Base-by-base conservation (phyloP, 352 stramenopile genomes). In the Pythium guiyangense region DNA sequence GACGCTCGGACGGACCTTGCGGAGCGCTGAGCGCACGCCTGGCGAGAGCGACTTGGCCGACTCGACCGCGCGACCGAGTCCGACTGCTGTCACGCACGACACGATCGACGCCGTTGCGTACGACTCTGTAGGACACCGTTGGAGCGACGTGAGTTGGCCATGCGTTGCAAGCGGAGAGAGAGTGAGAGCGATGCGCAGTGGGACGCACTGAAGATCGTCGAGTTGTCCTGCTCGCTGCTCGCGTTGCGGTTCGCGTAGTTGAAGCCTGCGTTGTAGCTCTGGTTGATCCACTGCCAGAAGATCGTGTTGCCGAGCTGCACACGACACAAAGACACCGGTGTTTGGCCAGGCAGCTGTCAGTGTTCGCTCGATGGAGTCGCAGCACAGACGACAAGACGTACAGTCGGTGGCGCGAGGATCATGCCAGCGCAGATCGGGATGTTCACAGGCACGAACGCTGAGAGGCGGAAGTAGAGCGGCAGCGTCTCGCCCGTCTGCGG, bases 161-260 rank as follows among this genome's bases (percentile, higher is more conserved):
- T n/a, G n/a, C n/a, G n/a, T n/a, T n/a, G n/a, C n/a, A n/a, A n/a
- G n/a, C n/a, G n/a, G 35, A 45, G 0, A 12, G 10, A 45, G 10
- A 17, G 52, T 15, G 46, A 54, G 6, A 50, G 56, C 51, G 5
- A 37, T 6, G 47, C n/a, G 57, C 31, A 34, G 15, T 52, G 6
- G 6, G 17, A 70, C 77, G 59, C 70, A 91, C 84, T 93, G 44
- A 90, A 52, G 62, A 93, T 90, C 25, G 77, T 83, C 35, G 66
- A 69, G 52, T 66, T 90, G 59, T 90, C 78, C 53, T 93, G 80
- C 40, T 89, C 80, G 54, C 79, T 87, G 54, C 78, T 92, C 26
- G 83, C 84, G 51, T 91, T 93, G 57, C 86, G 80, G 66, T 96
- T 96, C 31, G 86, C 80, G 64, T 93, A 96, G 76, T 96, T 96